Conservation (phyloP, 78 protist genomes). For the Polysphondylium violaceum region DNA sequence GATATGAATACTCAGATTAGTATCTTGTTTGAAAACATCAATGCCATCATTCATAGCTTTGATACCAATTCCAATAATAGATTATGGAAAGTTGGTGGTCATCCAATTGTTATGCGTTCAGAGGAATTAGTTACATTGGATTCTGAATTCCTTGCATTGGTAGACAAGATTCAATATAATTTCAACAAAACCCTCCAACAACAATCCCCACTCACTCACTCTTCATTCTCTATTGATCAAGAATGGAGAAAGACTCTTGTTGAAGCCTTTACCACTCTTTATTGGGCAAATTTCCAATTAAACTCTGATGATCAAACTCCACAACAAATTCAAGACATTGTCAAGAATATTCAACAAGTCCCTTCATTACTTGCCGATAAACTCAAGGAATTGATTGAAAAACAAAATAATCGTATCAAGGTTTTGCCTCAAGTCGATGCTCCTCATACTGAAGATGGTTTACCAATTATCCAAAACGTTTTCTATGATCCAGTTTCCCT, state of each 20-base stretch:
- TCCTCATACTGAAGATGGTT: background rate
- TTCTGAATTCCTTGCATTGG: background rate
- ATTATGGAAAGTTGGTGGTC: constrained; percentile 60
- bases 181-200: background rate
- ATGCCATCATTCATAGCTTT: background rate
- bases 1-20: background rate
- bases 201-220: constrained; percentile 39
- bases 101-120: constrained; percentile 53
- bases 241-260: constrained; percentile 51
- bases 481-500: constrained; percentile 46
- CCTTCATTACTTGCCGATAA: constrained; percentile 15
- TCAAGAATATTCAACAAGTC: constrained; percentile 1
- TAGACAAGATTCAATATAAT: constrained; percentile 19
- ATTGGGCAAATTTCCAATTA: constrained; percentile 69
- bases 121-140: constrained; percentile 31
- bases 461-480: background rate
- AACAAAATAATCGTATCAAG: constrained; percentile 7
- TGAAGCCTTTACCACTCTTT: constrained; percentile 58
- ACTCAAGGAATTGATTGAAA: constrained; percentile 9
- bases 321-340: background rate
- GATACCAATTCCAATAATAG: constrained; percentile 11
- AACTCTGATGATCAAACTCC: constrained; percentile 1
- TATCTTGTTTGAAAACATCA: constrained; percentile 4
- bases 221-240: background rate
- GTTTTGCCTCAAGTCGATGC: background rate